Percentiles rank a stretch among this genome's conserved stretches.
Conservation (phyloP, 2,329 filamentous ascomycete genomes). For the Cladosporium sp. region DNA sequence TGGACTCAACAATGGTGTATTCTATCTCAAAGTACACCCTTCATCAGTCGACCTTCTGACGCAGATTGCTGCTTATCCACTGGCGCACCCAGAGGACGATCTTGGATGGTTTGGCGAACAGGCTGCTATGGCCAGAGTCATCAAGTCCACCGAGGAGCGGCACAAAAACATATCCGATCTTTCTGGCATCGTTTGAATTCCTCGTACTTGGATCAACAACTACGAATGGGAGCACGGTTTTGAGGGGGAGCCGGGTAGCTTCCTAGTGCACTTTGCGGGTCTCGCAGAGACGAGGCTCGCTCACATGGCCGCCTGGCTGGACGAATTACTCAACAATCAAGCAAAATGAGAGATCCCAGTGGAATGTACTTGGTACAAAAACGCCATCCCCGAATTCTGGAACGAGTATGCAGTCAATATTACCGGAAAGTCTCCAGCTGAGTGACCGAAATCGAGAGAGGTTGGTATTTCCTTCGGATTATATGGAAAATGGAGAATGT, state of each 20-base stretch:
- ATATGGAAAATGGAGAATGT: too few relatives aligned
- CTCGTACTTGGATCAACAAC: constrained; percentile 1
- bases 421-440: too few relatives aligned
- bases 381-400: neutral
- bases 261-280: constrained; percentile 1
- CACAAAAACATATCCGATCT: neutral
- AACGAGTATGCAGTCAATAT: neutral
- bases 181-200: neutral
- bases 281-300: neutral
- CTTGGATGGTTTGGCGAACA: constrained; percentile 10
- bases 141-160: neutral
- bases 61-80: neutral
- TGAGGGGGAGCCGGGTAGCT: constrained; percentile 2
- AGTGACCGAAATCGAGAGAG: too few relatives aligned
- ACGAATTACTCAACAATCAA: neutral
- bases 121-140: neutral
- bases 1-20: constrained; percentile 7
- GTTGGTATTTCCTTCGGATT: too few relatives aligned
- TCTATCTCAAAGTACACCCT: constrained; percentile 3
- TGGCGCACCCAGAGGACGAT: neutral
- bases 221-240: constrained; percentile 6
- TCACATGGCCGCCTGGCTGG: neutral
- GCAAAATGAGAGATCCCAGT: neutral
- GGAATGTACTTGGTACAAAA: neutral
- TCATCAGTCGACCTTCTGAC: constrained; percentile 1